These are phyloP conservation scores for Wickerhamomyces chaumierensis DNA, from an alignment of 805 yeast species.

Conservation along the genomic window DNA sequence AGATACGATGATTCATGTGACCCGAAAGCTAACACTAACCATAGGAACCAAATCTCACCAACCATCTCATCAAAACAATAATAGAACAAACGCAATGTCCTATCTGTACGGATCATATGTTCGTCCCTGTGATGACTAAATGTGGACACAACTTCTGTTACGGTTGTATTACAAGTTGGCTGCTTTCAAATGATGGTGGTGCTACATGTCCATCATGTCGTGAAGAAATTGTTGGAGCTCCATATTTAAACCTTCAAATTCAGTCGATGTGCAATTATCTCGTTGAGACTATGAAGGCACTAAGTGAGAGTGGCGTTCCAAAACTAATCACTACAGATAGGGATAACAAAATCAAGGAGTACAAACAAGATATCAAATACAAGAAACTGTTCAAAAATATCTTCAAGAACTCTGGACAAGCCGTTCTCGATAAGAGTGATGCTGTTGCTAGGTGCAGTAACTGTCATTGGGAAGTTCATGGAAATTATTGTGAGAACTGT, in stretches of 20 bases:
- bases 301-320: constrained; percentile 12
- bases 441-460: constrained; percentile 66
- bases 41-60: constrained; percentile 8
- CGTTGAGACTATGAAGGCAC: constrained; percentile 25
- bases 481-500: constrained; percentile 57
- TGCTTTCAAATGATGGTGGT: constrained; percentile 28
- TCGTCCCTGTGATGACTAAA: constrained; percentile 45
- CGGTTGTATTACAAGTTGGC: constrained; percentile 54
- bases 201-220: constrained; percentile 63
- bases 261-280: constrained; percentile 34
- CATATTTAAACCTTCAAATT: constrained; percentile 41
- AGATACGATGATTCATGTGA: too few relatives aligned
- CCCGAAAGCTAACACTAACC: too few relatives aligned
- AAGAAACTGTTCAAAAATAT: constrained; percentile 34
- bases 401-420: constrained; percentile 37
- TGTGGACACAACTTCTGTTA: constrained; percentile 78
- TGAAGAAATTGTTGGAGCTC: constrained; percentile 32
- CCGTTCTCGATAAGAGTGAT: constrained; percentile 50
- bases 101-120: constrained; percentile 61
- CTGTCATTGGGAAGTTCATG: constrained; percentile 75
- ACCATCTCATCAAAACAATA: constrained; percentile 11
- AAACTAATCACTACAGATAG: constrained; percentile 7
- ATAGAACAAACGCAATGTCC: constrained; percentile 34
- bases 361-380: constrained; percentile 27
- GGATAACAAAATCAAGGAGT: constrained; percentile 22